Conservation (phyloP, 2,329 filamentous ascomycete species). For the Fusarium goolgardi region DNA sequence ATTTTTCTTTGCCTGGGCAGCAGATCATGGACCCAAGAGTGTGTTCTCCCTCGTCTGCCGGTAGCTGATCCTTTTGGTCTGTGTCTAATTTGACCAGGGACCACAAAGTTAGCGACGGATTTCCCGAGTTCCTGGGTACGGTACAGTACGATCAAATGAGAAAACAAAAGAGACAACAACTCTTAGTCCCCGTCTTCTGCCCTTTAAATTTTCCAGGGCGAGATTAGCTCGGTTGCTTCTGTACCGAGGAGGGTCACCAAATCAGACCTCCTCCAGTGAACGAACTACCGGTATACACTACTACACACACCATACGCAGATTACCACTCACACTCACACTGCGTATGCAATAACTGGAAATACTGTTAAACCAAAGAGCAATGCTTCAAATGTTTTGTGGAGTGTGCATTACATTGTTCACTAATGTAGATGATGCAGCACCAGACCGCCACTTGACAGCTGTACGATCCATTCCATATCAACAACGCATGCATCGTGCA, state of each 20-base stretch:
- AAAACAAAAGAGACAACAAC: conserved; percentile 40
- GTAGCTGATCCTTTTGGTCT: conserved; percentile 26
- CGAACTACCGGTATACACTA: neutral
- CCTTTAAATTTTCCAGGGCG: neutral
- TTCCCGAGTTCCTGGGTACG: conserved; percentile 1
- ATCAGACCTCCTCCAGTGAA: conserved; percentile 1
- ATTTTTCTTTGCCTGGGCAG: conserved; percentile 25
- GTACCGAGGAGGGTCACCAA: conserved; percentile 10
- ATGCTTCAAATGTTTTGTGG: conserved; percentile 12
- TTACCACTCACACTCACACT: neutral
- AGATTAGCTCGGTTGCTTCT: conserved; percentile 23
- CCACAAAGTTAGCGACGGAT: neutral
- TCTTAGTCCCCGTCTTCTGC: neutral
- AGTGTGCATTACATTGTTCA: conserved; percentile 29
- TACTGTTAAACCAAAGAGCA: neutral
- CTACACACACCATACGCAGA: neutral
- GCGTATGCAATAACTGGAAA: conserved; percentile 31
- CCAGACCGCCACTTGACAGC: conserved; percentile 48
- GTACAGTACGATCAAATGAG: conserved; percentile 7
- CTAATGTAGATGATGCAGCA: conserved; percentile 38
- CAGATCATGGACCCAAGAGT: conserved; percentile 21
- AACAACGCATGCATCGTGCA: conserved; percentile 40
- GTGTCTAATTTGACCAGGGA: neutral
- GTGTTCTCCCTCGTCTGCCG: conserved; percentile 33
- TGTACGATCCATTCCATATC: conserved; percentile 31